Evolutionary conservation across 2,329 filamentous ascomycete species (phyloP).

Genomic region (Neofusicoccum cordaticola): DNA sequence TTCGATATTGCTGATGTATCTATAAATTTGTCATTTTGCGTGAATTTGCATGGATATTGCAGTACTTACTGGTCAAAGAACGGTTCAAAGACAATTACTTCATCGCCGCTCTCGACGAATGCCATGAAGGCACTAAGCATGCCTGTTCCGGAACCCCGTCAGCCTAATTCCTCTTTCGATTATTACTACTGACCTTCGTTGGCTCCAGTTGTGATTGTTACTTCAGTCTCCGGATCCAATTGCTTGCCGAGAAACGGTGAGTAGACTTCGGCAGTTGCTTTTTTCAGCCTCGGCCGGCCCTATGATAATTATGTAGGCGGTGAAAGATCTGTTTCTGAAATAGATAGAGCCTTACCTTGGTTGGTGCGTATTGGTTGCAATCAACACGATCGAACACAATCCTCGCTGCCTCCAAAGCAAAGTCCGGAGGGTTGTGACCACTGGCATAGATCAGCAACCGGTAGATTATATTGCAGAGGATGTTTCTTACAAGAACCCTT

Average conservation of each 20-base stretch:
- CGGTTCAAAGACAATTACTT: conserved; percentile 96
- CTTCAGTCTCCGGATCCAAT: conserved; percentile 84
- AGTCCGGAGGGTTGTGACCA: conserved; percentile 90
- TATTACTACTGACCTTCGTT: conserved; percentile 58
- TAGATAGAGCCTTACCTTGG: conserved; percentile 58
- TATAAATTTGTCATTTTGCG: too few species aligned
- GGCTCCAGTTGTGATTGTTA: conserved; percentile 89
- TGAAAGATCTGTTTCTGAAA: too few species aligned
- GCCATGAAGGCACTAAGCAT: conserved; percentile 96
- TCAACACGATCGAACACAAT: conserved; percentile 84
- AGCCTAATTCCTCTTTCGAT: too few species aligned
- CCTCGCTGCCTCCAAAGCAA: conserved; percentile 90
- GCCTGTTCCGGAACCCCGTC: conserved; percentile 24
- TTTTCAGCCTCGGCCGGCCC: conserved; percentile 83
- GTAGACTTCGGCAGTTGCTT: conserved; percentile 91
- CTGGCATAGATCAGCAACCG: too few species aligned
- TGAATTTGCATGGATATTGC: too few species aligned
- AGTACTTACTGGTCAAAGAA: conserved; percentile 84
- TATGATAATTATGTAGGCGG: conserved; percentile 24
- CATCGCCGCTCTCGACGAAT: conserved; percentile 89
- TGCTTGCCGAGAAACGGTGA: conserved; percentile 80
- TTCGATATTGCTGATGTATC: conserved; percentile 90
- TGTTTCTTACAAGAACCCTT: conserved; percentile 60
- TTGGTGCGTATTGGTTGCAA: conserved; percentile 98
- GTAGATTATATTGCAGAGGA: too few species aligned